A percentile compares a stretch with the other conserved stretches of the same genome.
Conservation (phyloP, 768 basidiomycete species). For the Amanita rubescens region DNA sequence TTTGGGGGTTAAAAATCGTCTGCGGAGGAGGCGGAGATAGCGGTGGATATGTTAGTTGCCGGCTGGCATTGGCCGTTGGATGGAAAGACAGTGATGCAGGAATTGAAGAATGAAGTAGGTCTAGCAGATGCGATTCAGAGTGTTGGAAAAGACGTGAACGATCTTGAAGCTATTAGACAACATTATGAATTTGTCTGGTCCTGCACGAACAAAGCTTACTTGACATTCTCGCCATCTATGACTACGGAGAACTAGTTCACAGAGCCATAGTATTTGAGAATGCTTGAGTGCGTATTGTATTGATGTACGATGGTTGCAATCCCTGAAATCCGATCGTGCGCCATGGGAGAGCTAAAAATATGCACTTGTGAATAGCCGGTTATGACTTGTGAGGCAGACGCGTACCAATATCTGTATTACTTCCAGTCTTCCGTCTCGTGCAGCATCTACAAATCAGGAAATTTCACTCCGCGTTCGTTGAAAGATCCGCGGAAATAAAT, state of each 20-base stretch:
- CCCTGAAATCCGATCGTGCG: slow-evolving; percentile 66
- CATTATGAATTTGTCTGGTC: neutral
- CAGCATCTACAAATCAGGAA: slow-evolving; percentile 46
- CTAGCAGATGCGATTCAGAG: slow-evolving; percentile 28
- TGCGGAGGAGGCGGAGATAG: slow-evolving; percentile 26
- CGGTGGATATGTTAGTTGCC: neutral
- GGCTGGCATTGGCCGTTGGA: neutral
- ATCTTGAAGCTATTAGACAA: slow-evolving; percentile 9
- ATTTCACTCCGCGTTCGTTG: slow-evolving; percentile 12
- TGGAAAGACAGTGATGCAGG: neutral
- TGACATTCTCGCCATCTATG: slow-evolving; percentile 53
- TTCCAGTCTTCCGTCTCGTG: slow-evolving; percentile 61
- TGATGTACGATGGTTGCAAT: slow-evolving; percentile 64
- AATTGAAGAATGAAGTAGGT: slow-evolving; percentile 31
- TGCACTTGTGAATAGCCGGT: neutral
- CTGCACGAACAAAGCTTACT: slow-evolving; percentile 27
- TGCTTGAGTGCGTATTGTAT: slow-evolving; percentile 62
- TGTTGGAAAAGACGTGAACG: slow-evolving; percentile 6
- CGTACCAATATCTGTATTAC: slow-evolving; percentile 64
- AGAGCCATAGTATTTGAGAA: slow-evolving; percentile 59
- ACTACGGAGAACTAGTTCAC: slow-evolving; percentile 56
- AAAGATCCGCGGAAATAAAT: slow-evolving; percentile 13
- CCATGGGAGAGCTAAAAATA: slow-evolving; percentile 52
- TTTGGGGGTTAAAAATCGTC: slow-evolving; percentile 34
- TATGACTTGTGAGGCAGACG: neutral